A percentile compares a stretch with the other conserved stretches of the same genome.
phyloP scores from a whole-genome alignment of 2,329 filamentous ascomycete genomes.

The Fusarium palustre region DNA sequence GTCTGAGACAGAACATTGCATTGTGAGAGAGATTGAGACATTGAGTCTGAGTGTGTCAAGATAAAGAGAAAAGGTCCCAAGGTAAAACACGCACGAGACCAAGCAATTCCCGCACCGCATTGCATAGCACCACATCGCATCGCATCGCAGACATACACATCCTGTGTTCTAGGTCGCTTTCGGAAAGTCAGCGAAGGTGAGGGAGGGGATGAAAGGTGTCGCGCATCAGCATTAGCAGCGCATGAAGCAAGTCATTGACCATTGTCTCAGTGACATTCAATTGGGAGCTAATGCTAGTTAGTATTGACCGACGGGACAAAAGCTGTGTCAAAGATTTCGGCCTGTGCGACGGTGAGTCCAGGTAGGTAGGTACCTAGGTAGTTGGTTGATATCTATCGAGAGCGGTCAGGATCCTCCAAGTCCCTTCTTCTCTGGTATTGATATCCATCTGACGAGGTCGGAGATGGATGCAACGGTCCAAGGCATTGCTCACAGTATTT shows the following conservation, averaged over 20 bases:
- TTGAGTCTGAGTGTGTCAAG: slow-evolving; percentile 24
- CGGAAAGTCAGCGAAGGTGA: slow-evolving; percentile 17
- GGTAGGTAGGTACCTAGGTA: too few species aligned
- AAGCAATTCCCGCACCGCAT: slow-evolving; percentile 4
- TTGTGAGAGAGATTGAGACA: slow-evolving; percentile 13
- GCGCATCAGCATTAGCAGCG: slow-evolving; percentile 8
- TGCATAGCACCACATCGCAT: slow-evolving; percentile 17
- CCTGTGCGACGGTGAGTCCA: slow-evolving; percentile 7
- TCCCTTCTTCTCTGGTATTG: not conserved
- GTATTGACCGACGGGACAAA: slow-evolving; percentile 3
- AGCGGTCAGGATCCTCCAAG: slow-evolving; percentile 18
- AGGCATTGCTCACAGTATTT: slow-evolving; percentile 16
- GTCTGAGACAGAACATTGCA: slow-evolving; percentile 35
- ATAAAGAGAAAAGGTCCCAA: not conserved
- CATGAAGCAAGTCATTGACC: slow-evolving; percentile 34
- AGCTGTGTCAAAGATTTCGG: slow-evolving; percentile 15
- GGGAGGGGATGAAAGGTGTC: not conserved
- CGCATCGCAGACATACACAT: slow-evolving; percentile 1
- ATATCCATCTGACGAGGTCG: not conserved
- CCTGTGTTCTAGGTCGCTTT: slow-evolving; percentile 12
- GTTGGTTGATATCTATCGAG: not conserved
- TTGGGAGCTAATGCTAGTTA: not conserved
- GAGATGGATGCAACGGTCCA: slow-evolving; percentile 16
- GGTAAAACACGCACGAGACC: slow-evolving; percentile 12
- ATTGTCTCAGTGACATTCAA: slow-evolving; percentile 27